Evolutionary conservation across 148 eudicot genomes (phyloP), one percentile per base, ranked within the genome.

Genomic region (Silene conica): DNA sequence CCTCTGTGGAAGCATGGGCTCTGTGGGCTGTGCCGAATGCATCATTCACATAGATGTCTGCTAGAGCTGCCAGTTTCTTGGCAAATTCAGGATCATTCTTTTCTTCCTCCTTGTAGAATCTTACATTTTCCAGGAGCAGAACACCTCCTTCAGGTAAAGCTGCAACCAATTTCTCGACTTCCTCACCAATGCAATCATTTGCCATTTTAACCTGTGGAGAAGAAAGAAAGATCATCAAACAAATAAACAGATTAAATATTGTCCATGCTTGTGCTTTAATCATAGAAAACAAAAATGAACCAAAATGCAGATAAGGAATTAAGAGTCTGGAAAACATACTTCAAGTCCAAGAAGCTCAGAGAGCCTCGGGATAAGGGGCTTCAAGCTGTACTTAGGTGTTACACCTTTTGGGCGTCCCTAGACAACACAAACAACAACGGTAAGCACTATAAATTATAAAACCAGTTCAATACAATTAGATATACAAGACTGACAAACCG

Each of bases 1-100:
- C 96, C 81, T 88, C 92, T n/a, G 92, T 88, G 34, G 96, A 90
- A 46, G 96, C 96, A 75, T 90, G 96, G n/a, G 96, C 96, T 72
- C 90, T 84, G 79, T 90, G 96, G 58, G 96, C 96, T 13, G 90
- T 87, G 23, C 96, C 92, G 66, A 90, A 87, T 3, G 96, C 96
- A 82, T 92, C 97, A 75, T 92, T 92, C 68, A 90, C 97, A 43
- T 87, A 92, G 21, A 90, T 67, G 63, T 92, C 97, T 20, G 97
- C 97, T 5, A 92, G 80, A 8, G 96, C 81, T 50, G 97, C 97
- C 70, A 92, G 84, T 68, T 88, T 88, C 86, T 88, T 87, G 25
- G 96, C 90, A 45, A 90, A 88, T 57, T 85, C 92, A 54, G 96
- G 96, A 10, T 92, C 97, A 52, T 92, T 92, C 87, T 92, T 92